Evolutionary conservation across 2,329 filamentous ascomycete species (phyloP), one percentile per base, ranked within the genome.

Genomic region (Cladosporium sp.): DNA sequence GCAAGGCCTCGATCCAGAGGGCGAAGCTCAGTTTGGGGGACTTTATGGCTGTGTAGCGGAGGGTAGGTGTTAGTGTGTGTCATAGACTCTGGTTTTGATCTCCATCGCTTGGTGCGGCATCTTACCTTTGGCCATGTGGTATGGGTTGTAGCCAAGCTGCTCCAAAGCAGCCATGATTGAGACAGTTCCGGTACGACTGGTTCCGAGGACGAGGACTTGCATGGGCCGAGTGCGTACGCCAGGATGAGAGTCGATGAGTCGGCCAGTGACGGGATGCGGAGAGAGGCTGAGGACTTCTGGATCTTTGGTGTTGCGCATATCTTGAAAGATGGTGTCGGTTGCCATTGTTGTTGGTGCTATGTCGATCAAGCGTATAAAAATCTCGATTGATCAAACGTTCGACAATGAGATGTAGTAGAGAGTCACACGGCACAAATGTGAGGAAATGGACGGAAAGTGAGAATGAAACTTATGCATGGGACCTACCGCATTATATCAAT

Each of bases 121-220:
- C 29, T 33, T 33, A 55, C 52, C 52, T 52, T 66, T 67, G n/a
- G 62, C 64, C 65, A 71, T 70, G 67, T 72, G 71, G 60, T 71
- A 70, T 2, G 65, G 67, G 16, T 58, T 62, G 63, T 69, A 72
- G 55, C 67, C 70, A 5, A 72, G 66, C 21, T 62, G 49, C 44
- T 67, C 59, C 14, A 72, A 64, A 11, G 70, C 70, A 6, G 62
- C 58, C 49, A 50, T 66, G 21, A 71, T 63, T 4, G 68, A 70
- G 57, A 71, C 66, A 1, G 72, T 74, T 2, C 72, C 72, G 21
- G 70, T 74, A 18, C 72, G 69, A 12, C 67, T 67, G 31, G 69
- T 52, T 21, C 52, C 71, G 18, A 73, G 64, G 33, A 69, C 66
- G 14, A 74, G 67, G 16, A 73, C 66, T 44, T 66, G 49, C 68